Conservation (phyloP, 495 filamentous ascomycete genomes). For the Aspergillus funiculosus region DNA sequence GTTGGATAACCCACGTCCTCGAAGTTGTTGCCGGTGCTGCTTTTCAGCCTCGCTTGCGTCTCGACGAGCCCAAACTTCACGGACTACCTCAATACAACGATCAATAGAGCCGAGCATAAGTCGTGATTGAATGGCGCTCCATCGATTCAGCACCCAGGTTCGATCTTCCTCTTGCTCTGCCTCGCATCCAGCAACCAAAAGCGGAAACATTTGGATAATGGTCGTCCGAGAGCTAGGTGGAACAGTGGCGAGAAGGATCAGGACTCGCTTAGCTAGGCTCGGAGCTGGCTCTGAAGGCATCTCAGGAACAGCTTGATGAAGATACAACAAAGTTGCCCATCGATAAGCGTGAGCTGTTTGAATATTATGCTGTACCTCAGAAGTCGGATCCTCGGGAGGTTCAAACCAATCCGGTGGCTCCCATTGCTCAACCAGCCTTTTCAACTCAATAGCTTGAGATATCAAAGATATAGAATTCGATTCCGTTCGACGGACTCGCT, state of each 20-base stretch:
- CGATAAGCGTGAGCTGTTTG: constrained; percentile 73
- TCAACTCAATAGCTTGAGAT: constrained; percentile 59
- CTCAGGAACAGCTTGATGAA: constrained; percentile 75
- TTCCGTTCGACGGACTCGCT: constrained; percentile 52
- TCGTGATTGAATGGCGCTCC: constrained; percentile 55
- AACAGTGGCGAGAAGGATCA: constrained; percentile 58
- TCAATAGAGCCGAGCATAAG: constrained; percentile 71
- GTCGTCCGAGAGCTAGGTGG: constrained; percentile 57
- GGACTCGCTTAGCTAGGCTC: constrained; percentile 56
- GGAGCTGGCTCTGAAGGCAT: constrained; percentile 54
- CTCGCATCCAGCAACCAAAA: constrained; percentile 68
- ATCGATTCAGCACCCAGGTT: constrained; percentile 63
- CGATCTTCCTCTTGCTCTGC: constrained; percentile 55
- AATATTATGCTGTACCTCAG: constrained; percentile 59
- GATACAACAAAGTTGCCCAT: constrained; percentile 67
- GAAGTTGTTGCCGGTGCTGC: constrained; percentile 16
- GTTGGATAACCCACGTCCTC: constrained; percentile 13
- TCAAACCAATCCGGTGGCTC: constrained; percentile 52
- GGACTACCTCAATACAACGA: constrained; percentile 68
- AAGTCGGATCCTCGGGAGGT: constrained; percentile 60
- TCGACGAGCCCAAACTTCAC: constrained; percentile 62
- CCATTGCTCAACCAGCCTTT: constrained; percentile 60
- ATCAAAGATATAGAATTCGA: constrained; percentile 60
- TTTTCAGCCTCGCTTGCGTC: constrained; percentile 42
- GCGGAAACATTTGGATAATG: constrained; percentile 73